Conservation (phyloP, 2,329 filamentous ascomycete genomes). For the Lojkania enalia region DNA sequence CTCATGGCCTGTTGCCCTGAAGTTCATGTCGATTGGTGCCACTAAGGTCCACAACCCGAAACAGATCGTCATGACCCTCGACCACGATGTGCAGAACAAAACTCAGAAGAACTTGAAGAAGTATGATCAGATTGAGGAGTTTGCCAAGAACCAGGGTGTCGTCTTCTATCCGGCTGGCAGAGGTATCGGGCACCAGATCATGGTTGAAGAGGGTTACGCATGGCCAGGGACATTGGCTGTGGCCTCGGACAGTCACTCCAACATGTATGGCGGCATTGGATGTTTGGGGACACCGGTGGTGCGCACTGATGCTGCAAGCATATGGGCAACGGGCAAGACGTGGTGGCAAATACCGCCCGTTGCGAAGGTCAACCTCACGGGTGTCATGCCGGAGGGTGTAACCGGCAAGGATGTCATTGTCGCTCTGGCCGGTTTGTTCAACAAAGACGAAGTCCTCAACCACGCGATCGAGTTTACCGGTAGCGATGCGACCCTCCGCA, state of each 20-base stretch:
- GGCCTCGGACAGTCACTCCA: slow-evolving; percentile 76
- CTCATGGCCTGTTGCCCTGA: slow-evolving; percentile 72
- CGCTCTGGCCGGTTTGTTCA: slow-evolving; percentile 83
- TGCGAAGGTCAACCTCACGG: slow-evolving; percentile 77
- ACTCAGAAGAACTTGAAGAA: slow-evolving; percentile 78
- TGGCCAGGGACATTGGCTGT: slow-evolving; percentile 87
- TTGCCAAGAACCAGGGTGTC: slow-evolving; percentile 77
- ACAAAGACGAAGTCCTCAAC: slow-evolving; percentile 86
- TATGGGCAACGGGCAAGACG: slow-evolving; percentile 80
- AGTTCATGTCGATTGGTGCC: slow-evolving; percentile 83
- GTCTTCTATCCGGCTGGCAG: slow-evolving; percentile 75
- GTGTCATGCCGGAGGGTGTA: slow-evolving; percentile 74
- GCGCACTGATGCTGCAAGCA: slow-evolving; percentile 80
- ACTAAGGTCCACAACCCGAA: slow-evolving; percentile 69
- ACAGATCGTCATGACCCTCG: slow-evolving; percentile 81
- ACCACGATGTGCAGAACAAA: slow-evolving; percentile 89
- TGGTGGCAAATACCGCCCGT: slow-evolving; percentile 92
- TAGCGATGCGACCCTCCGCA: slow-evolving; percentile 73
- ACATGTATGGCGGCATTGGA: slow-evolving; percentile 81
- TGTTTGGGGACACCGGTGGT: slow-evolving; percentile 81
- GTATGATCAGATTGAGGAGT: slow-evolving; percentile 78
- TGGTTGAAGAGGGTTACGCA: slow-evolving; percentile 81
- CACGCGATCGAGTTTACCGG: slow-evolving; percentile 88
- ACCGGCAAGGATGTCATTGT: slow-evolving; percentile 95
- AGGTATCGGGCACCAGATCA: slow-evolving; percentile 89